Evolutionary conservation across 371 early-diverging fungal species (phyloP), one percentile per base, ranked within the genome.

Genomic region (Sporodiniella umbellata): DNA sequence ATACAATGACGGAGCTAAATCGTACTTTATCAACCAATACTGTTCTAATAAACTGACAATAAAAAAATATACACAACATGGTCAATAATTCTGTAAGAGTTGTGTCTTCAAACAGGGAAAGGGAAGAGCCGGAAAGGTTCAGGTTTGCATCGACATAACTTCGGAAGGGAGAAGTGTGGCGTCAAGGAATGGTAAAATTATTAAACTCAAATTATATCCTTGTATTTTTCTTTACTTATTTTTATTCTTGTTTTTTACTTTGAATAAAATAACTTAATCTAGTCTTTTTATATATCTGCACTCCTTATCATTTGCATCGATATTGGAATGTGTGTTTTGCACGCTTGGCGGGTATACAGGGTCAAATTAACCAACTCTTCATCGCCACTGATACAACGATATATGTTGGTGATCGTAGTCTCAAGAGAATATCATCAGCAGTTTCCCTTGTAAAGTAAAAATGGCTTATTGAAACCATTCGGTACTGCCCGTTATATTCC

Each of bases 271-370:
- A 31, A 31, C 31, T 31, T 31, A 31, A 12, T 31, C 12, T 31
- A 10, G 31, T 31, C 31, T 31, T 31, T 31, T 31, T 31, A 31
- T 31, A 31, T 31, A 31, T 31, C 31, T 31, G 31, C 31, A 31
- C 31, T 31, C 31, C 10, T 31, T 31, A 31, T 31, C 31, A 31
- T 31, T 31, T 31, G 12, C 31, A 31, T 12, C 31, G 12, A 31
- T 24, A 47, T 47, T 33, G 35, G 23, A 8, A 47, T 25, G 15
- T 35, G 37, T 14, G 48, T 35, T 6, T 47, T 47, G 4, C 48
- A 47, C 23, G 48, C 48, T 47, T 47, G 37, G 6, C 35, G 48
- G 37, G 48, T 37, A 37, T 37, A 47, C 5, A 38, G 15, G 8
- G 37, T 35, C 10, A 47, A 47, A 47, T 37, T 38, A 35, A 24